Evolutionary conservation across 75 land plant species (phyloP), one percentile per base, ranked within the genome.

Genomic region (Ceratopteris richardii): DNA sequence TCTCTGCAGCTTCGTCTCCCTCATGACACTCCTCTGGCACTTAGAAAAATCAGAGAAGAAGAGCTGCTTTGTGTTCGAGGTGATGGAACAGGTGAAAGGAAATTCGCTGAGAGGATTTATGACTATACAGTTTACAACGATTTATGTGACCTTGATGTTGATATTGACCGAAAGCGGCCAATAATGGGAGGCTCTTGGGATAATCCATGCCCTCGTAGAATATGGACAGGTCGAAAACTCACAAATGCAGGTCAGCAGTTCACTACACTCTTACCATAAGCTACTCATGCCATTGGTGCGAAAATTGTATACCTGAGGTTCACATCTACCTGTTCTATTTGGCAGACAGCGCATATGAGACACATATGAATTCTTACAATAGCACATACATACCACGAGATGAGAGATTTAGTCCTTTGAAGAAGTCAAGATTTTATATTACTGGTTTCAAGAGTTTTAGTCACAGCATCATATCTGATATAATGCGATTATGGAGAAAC

Each of bases 71-170:
- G 11, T 10, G 37, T 63, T 39, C 60, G 64, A 31, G 73, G 73
- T 51, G 53, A 64, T 46, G 73, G 61, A 25, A 64, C 53, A 29
- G 73, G 68, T 25, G 42, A 29, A 14, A 41, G 73, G 42, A 12
- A 57, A 11, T 13, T 4, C 1, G 21, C 40, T 9, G 73, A 70
- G 31, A 67, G 73, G 21, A 61, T 70, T 40, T 70, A 70, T 44
- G 73, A 70, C 28, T 70, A 70, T 30, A 68, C 24, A 6, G 29
- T 41, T n/a, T 70, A 70, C 61, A 64, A 70, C 33, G 73, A 70
- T 43, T 36, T 70, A 19, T 59, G 73, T 1, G 30, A 44, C 18
- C 61, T 69, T 13, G 73, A 71, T 31, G 30, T 16, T 1, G 29
- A 36, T 31, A 16, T 41, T 26, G 20, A 37, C 25, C 21, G 23